phyloP scores from a whole-genome alignment of 306 rosid species.

The Medicago truncatula region DNA sequence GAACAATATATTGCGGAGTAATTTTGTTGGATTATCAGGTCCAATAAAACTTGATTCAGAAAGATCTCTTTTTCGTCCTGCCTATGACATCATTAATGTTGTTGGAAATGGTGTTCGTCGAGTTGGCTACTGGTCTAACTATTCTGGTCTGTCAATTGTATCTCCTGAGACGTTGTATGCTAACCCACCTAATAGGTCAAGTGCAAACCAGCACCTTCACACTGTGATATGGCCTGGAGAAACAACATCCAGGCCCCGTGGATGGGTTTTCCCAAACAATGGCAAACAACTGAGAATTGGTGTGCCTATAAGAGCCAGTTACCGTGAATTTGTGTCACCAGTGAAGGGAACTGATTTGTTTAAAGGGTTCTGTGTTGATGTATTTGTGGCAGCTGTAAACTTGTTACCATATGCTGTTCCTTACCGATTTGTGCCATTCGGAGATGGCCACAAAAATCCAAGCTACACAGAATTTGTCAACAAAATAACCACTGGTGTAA shows the following conservation, averaged over 20 bases:
- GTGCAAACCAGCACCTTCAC: slow-evolving; percentile 62
- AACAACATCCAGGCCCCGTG: slow-evolving; percentile 74
- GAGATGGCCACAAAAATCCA: slow-evolving; percentile 77
- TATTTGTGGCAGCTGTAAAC: slow-evolving; percentile 77
- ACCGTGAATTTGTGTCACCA: slow-evolving; percentile 70
- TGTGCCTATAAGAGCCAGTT: slow-evolving; percentile 81
- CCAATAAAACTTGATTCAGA: slow-evolving; percentile 66
- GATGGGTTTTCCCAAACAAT: slow-evolving; percentile 95
- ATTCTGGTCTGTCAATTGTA: slow-evolving; percentile 80
- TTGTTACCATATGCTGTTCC: slow-evolving; percentile 92
- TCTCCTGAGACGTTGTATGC: slow-evolving; percentile 78
- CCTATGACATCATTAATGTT: slow-evolving; percentile 80
- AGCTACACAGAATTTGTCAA: slow-evolving; percentile 75
- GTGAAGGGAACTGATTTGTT: slow-evolving; percentile 72
- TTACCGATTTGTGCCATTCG: slow-evolving; percentile 66
- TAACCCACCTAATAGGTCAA: slow-evolving; percentile 80
- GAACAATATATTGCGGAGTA: slow-evolving; percentile 62
- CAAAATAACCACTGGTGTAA: slow-evolving; percentile 73
- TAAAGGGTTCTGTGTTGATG: slow-evolving; percentile 89
- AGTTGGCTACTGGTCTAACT: slow-evolving; percentile 96
- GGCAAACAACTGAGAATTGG: slow-evolving; percentile 80
- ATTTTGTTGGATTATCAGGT: slow-evolving; percentile 81
- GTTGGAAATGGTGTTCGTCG: slow-evolving; percentile 74
- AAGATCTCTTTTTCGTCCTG: slow-evolving; percentile 68
- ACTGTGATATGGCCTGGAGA: slow-evolving; percentile 96